These are phyloP conservation scores for Lentinula lateritia DNA, from an alignment of 768 basidiomycete genomes.

Conservation along the genomic window DNA sequence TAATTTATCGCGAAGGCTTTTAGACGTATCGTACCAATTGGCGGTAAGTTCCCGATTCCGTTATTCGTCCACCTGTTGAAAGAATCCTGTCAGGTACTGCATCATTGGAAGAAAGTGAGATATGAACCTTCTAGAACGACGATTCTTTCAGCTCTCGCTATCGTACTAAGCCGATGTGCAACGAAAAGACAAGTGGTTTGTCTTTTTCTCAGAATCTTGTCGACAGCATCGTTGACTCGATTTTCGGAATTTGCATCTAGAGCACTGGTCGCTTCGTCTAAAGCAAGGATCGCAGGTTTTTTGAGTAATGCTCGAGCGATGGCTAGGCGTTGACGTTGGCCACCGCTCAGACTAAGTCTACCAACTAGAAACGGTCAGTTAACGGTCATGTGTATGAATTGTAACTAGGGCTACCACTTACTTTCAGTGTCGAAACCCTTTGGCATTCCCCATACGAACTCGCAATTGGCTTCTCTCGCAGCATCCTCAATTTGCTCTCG, in stretches of 20 bases:
- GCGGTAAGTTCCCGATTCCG: slow-evolving; percentile 78
- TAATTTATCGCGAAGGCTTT: slow-evolving; percentile 33
- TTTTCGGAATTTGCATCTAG: slow-evolving; percentile 87
- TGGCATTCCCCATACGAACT: slow-evolving; percentile 93
- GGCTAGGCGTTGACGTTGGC: slow-evolving; percentile 76
- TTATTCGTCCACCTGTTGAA: slow-evolving; percentile 61
- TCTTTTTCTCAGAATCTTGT: slow-evolving; percentile 73
- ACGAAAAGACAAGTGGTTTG: slow-evolving; percentile 87
- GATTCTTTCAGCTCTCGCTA: slow-evolving; percentile 84
- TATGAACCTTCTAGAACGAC: slow-evolving; percentile 80
- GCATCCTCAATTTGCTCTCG: slow-evolving; percentile 83
- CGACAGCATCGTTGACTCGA: slow-evolving; percentile 88
- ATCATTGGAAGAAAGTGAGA: neutral
- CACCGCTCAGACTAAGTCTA: slow-evolving; percentile 66
- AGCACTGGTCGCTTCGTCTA: slow-evolving; percentile 89
- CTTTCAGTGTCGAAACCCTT: slow-evolving; percentile 91
- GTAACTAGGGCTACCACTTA: slow-evolving; percentile 28
- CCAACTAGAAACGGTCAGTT: slow-evolving; percentile 40
- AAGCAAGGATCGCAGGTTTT: slow-evolving; percentile 80
- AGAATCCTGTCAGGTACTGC: neutral
- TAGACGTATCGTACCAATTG: slow-evolving; percentile 39
- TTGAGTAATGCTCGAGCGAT: slow-evolving; percentile 86
- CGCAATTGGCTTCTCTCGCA: slow-evolving; percentile 89
- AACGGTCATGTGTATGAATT: neutral
- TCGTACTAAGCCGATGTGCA: slow-evolving; percentile 85